These are phyloP conservation scores for Rosa chinensis DNA, from an alignment of 306 rosid species.

Conservation along the genomic window DNA sequence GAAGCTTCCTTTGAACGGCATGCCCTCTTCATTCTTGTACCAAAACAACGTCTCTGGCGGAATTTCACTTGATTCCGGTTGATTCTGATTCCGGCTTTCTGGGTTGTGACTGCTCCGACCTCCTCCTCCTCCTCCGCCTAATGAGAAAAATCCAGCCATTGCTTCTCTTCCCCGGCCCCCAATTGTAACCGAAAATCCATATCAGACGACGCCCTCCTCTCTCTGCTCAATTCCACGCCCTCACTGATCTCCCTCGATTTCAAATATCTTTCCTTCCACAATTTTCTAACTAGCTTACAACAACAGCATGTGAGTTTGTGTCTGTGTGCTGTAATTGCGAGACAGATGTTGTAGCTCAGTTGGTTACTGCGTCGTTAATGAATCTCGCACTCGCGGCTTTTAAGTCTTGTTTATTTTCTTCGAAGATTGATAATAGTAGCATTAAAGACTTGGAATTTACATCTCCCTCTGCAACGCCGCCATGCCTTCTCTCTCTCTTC, in stretches of 20 bases:
- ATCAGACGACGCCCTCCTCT: conserved; percentile 41
- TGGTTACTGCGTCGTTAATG: neutral
- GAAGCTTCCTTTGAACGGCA: conserved; percentile 47
- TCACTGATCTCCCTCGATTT: neutral
- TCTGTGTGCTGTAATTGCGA: neutral
- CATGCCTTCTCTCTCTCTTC: conserved; percentile 27
- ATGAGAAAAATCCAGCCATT: conserved; percentile 91
- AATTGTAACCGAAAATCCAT: conserved; percentile 70
- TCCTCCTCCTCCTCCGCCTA: conserved; percentile 51
- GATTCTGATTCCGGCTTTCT: conserved; percentile 13
- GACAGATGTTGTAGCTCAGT: conserved; percentile 7
- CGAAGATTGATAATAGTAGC: neutral
- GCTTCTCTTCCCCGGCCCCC: conserved; percentile 39
- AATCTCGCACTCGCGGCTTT: neutral
- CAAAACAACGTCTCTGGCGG: conserved; percentile 54
- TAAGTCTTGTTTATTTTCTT: neutral
- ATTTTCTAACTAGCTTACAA: neutral
- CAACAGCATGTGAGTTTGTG: neutral
- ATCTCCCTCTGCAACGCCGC: conserved; percentile 15
- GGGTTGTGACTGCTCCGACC: conserved; percentile 26
- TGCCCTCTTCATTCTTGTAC: conserved; percentile 54
- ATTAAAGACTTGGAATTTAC: conserved; percentile 7
- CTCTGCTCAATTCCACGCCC: conserved; percentile 13
- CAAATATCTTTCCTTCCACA: neutral
- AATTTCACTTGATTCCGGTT: conserved; percentile 23